Base-by-base conservation (phyloP, 1,284 basidiomycete genomes). In the Flammula alnicola region DNA sequence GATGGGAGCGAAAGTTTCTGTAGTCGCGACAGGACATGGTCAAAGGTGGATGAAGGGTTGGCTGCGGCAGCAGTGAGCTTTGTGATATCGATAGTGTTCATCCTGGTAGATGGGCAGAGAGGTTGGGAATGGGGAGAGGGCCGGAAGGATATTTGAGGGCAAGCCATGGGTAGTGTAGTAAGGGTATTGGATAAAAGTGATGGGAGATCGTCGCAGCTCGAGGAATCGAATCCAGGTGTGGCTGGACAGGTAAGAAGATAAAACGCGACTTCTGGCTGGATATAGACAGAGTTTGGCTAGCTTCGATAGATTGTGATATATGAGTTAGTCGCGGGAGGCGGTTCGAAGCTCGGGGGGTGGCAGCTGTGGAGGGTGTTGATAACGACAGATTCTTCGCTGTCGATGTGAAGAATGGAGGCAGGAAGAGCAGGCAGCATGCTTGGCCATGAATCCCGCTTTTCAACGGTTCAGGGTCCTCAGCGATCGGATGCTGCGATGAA, bases 1-100 rank as follows among this genome's bases (percentile, higher is more conserved):
- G 54, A 59, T 12, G 59, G 60, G 5, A 63, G 53, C 36, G 63
- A 48, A 27, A 62, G 61, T 10, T 59, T 58, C 42, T 58, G 60
- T 22, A 59, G 57, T 10, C 63, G 60, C 26, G 55, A 50, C 30
- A 63, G 48, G 25, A 61, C 51, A 41, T 56, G 51, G 44, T 63
- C 62, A 33, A 60, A 62, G 44, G 50, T 1, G 22, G 39, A 43
- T 14, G 36, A 16, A 9, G 20, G 30, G 29, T 50, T 12, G 20
- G 36, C 36, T 0, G 11, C 31, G 12, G 39, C 31, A 3, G 31
- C 32, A 12, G 47, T 31, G 49, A 55, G 49, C 42, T 43, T 47
- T 46, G 50, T 55, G 30, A 56, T 51, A 55, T 57, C 32, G 38
- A 55, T 49, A 42, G 42, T 41, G 59, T 55, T 38, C 42, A 52